Evolutionary conservation across 176 grass and related monocot species (phyloP).

Genomic region (Oryza officinalis): DNA sequence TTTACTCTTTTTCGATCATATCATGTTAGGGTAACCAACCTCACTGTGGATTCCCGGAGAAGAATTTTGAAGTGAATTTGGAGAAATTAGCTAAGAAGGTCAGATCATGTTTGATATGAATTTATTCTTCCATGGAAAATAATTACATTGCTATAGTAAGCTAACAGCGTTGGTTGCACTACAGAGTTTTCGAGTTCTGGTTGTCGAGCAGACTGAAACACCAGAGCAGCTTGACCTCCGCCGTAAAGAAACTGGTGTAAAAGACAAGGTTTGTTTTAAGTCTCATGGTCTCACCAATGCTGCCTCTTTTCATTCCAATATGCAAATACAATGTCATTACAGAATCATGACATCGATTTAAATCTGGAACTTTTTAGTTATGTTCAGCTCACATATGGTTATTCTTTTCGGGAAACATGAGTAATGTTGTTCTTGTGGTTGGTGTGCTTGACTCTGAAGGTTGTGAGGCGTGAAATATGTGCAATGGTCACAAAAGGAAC

Average conservation of each 20-base stretch:
- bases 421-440: conserved; percentile 24
- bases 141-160: conserved; percentile 20
- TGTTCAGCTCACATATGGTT: background rate
- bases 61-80: conserved; percentile 87
- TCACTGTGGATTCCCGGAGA: conserved; percentile 98
- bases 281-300: conserved; percentile 18
- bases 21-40: conserved; percentile 82
- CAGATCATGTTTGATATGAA: conserved; percentile 17
- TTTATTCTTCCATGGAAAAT: conserved; percentile 27
- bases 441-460: conserved; percentile 60
- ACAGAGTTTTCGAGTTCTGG: conserved; percentile 87
- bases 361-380: background rate
- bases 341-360: conserved; percentile 6
- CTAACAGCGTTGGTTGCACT: conserved; percentile 21
- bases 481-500: conserved; percentile 90
- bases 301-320: background rate
- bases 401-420: conserved; percentile 20
- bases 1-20: conserved; percentile 29
- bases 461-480: conserved; percentile 98
- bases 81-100: conserved; percentile 98
- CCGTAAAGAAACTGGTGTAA: conserved; percentile 78
- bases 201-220: conserved; percentile 98
- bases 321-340: conserved; percentile 17
- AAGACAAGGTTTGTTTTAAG: conserved; percentile 79
- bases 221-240: conserved; percentile 89